A percentile compares a stretch with the other conserved stretches of the same genome.
phyloP scores from a whole-genome alignment of 371 early-diverging fungal genomes.

The Saksenaea vasiformis region DNA sequence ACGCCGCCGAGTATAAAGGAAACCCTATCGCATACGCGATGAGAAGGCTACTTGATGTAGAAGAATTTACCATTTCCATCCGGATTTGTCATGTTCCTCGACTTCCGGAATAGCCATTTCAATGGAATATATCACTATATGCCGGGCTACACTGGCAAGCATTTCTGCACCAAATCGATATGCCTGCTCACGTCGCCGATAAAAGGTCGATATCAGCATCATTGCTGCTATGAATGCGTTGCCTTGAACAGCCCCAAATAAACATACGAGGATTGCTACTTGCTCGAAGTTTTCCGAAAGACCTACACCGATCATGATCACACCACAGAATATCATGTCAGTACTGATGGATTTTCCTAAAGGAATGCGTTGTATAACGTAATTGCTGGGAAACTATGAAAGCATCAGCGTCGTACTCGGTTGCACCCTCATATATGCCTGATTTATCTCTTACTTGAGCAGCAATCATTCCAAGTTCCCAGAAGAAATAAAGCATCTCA shows the following conservation, averaged over 20 bases:
- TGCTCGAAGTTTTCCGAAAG: slow-evolving; percentile 26
- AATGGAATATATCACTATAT: no score
- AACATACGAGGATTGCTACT: slow-evolving; percentile 23
- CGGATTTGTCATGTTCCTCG: slow-evolving; percentile 40
- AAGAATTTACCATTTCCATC: slow-evolving; percentile 53
- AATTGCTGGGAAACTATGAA: slow-evolving; percentile 33
- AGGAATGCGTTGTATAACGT: slow-evolving; percentile 25
- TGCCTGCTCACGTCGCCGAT: slow-evolving; percentile 39
- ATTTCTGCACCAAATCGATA: slow-evolving; percentile 17
- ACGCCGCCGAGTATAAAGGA: slow-evolving; percentile 22
- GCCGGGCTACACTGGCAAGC: slow-evolving; percentile 27
- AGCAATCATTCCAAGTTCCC: no score
- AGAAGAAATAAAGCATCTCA: no score
- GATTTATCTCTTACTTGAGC: no score
- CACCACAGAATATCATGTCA: slow-evolving; percentile 26
- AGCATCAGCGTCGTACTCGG: no score
- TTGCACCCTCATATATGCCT: no score
- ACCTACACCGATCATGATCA: slow-evolving; percentile 26
- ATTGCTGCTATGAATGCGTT: slow-evolving; percentile 30
- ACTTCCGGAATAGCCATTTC: slow-evolving; percentile 59
- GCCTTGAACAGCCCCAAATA: slow-evolving; percentile 43
- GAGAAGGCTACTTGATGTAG: not conserved
- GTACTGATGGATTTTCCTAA: slow-evolving; percentile 23
- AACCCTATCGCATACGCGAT: slow-evolving; percentile 10
- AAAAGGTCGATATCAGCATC: slow-evolving; percentile 27